Base-by-base conservation (phyloP, 768 basidiomycete genomes). In the Amanita fuliginea region DNA sequence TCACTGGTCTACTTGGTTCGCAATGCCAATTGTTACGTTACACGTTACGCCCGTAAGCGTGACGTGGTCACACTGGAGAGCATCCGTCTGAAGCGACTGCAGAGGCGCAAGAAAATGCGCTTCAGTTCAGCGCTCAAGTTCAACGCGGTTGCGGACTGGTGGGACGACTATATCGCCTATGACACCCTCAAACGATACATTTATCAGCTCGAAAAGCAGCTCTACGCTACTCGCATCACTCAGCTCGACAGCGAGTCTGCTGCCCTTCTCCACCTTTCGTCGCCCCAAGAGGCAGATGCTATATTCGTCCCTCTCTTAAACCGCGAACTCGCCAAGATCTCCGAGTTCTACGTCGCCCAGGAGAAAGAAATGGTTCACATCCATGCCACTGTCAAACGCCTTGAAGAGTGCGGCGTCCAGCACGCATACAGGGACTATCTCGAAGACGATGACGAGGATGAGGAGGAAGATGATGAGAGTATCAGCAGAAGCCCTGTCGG, bases 61-160 rank as follows among this genome's bases (percentile, higher is more conserved):
- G 32, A 32, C 32, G 32, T 5, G 13, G 32, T 32, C 32, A 32
- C 32, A 32, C 32, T 32, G 32, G 32, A 32, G 32, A 32, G 32
- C 32, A 37, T 37, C 16, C 36, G 36, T 8, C 36, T 37, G 18
- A 30, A 28, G 42, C 24, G 42, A 16, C 28, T 43, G 22, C 30
- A 10, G 21, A 40, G 9, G 4, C 39, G 10, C 18, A 18, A 21
- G 6, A 19, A 18, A 40, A 18, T 21, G 16, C 18, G 10, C 4
- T 19, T 26, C 48, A 88, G 86, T 58, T 86, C 86, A 24, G 86
- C 88, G 6, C 75, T 93, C 59, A 88, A 90, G 63, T 93, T 93
- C 67, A 94, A 94, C 56, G 86, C 89, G 2, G 85, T 92, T 21
- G 72, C 89, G 0, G 90, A 94, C 45, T 93, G 90, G 90, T 87